Evolutionary conservation across 148 eudicot genomes (phyloP).

Genomic region (Nepenthes mirabilis): DNA sequence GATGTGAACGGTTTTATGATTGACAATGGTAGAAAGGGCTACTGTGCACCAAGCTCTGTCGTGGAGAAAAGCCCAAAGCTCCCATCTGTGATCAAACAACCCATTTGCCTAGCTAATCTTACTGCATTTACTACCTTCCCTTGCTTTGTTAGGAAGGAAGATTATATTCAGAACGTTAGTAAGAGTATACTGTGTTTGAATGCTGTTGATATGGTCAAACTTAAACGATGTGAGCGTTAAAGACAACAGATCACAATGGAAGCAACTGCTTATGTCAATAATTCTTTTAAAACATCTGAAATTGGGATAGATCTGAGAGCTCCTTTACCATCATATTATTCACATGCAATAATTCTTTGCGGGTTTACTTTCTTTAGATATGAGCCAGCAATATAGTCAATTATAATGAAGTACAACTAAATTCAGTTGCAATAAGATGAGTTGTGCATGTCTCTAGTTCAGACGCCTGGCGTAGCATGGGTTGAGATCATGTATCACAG

Average conservation of each 20-base stretch:
- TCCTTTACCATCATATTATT: neutral
- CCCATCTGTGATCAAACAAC: constrained; percentile 16
- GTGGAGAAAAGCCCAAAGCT: constrained; percentile 32
- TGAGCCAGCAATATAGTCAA: neutral
- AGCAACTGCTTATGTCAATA: constrained; percentile 46
- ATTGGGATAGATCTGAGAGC: neutral
- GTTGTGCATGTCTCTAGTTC: constrained; percentile 54
- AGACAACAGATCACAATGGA: constrained; percentile 17
- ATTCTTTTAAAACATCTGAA: neutral
- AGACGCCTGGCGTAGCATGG: constrained; percentile 57
- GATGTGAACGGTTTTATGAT: constrained; percentile 11
- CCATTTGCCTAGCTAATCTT: constrained; percentile 49
- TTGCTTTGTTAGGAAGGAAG: constrained; percentile 23
- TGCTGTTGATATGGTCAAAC: constrained; percentile 50
- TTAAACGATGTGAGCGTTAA: constrained; percentile 50
- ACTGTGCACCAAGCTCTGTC: constrained; percentile 53
- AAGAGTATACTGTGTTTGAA: constrained; percentile 44
- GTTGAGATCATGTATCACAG: constrained; percentile 61
- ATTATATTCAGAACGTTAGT: constrained; percentile 11
- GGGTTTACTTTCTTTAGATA: neutral
- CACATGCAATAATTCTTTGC: neutral
- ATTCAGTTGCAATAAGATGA: constrained; percentile 37
- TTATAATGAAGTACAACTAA: neutral
- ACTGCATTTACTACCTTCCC: constrained; percentile 41
- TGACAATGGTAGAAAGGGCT: constrained; percentile 28